Percentiles rank a stretch among this genome's conserved stretches.
These are phyloP conservation scores for Pyrus pyrifolia DNA, from an alignment of 306 rosid genomes.

Conservation along the genomic window DNA sequence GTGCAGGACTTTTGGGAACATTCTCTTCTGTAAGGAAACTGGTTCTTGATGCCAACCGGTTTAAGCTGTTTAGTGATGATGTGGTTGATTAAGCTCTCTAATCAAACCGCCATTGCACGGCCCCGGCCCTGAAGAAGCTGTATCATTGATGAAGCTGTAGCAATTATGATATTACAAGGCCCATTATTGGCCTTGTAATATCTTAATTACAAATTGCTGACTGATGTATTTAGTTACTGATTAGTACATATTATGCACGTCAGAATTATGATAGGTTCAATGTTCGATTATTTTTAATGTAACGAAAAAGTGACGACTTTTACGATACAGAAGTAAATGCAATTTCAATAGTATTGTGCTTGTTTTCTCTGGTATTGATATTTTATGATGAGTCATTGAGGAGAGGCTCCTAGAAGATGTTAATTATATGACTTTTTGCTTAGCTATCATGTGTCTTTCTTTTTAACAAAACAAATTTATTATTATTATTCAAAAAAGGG, in stretches of 20 bases:
- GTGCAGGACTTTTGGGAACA: constrained; percentile 71
- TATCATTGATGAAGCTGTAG: no score
- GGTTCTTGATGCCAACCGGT: constrained; percentile 69
- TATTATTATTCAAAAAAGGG: no score
- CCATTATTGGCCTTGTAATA: not conserved
- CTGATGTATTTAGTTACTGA: no score
- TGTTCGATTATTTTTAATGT: no score
- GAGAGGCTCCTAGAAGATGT: not conserved
- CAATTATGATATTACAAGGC: no score
- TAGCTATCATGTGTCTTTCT: not conserved
- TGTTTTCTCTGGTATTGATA: not conserved
- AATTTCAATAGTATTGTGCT: no score
- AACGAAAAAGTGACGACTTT: no score
- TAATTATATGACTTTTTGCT: not conserved
- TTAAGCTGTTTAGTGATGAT: constrained; percentile 65
- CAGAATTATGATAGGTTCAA: not conserved
- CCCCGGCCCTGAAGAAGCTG: not conserved
- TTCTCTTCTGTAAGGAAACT: constrained; percentile 77
- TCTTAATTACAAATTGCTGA: not conserved
- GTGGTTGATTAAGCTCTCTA: constrained; percentile 39
- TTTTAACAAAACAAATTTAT: no score
- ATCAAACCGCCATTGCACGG: not conserved
- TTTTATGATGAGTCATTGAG: not conserved
- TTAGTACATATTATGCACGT: not conserved
- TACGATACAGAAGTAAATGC: no score